phyloP scores from a whole-genome alignment of 192 early-diverging fungal species.

The Anaeromyces robustus region DNA sequence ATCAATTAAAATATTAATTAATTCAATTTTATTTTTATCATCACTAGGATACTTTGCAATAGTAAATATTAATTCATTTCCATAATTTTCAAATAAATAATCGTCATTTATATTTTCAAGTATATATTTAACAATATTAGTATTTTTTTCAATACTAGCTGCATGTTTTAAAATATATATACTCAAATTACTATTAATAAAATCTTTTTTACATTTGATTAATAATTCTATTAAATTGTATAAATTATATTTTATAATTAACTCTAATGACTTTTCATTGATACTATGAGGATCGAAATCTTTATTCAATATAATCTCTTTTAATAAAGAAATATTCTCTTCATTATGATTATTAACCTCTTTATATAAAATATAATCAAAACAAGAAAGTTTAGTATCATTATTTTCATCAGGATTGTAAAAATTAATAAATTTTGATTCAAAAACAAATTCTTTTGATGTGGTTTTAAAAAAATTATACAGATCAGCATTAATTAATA shows the following conservation, averaged over 20 bases:
- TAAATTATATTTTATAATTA: background rate
- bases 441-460: background rate
- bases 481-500: background rate
- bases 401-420: background rate
- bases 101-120: too few relatives aligned
- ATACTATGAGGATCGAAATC: background rate
- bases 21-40: too few relatives aligned
- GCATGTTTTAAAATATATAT: background rate
- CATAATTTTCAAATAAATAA: too few relatives aligned
- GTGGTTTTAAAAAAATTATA: background rate
- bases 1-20: too few relatives aligned
- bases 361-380: background rate
- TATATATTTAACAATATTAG: too few relatives aligned
- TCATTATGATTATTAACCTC: background rate
- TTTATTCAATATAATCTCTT: background rate
- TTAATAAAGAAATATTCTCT: background rate
- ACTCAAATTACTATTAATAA: background rate
- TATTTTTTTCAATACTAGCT: too few relatives aligned
- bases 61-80: too few relatives aligned
- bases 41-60: too few relatives aligned
- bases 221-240: background rate
- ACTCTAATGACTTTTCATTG: background rate
- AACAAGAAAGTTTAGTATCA: background rate
- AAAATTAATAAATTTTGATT: background rate
- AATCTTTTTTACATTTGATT: background rate